Evolutionary conservation across 140 eudicot species (phyloP), one percentile per base, ranked within the genome.

Genomic region (Oenanthe javanica): DNA sequence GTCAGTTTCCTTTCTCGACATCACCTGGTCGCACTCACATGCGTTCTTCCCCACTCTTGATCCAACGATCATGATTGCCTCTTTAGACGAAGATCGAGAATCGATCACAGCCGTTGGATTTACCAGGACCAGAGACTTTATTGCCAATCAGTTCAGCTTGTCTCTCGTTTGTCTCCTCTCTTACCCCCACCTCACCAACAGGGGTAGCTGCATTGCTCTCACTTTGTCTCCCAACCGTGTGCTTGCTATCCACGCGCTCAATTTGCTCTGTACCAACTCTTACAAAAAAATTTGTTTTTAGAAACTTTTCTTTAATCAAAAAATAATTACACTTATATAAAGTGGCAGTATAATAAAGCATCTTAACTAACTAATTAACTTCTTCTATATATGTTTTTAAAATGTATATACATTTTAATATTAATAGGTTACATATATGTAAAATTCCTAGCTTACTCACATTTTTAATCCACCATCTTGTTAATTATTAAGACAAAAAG

Each of bases 81-180:
- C 78, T 61, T 72, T 16, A 13, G 9, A 7, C 25, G 9, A 9
- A 38, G 43, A 2, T 9, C 12, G 11, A 19, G 27, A 84, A 72
- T 15, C 25, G 77, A 87, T 89, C 93, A n/a, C 18, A 48, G 81
- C 86, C 92, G 89, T 88, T 57, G 59, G n/a, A 8, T 36, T 81
- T 43, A 25, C 61, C 67, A 6, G 90, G 88, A 75, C 88, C 91
- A 89, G 83, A 80, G 87, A 72, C 82, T 88, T 84, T 76, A 82
- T 84, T 86, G 72, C 81, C 79, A 76, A 57, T 15, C 75, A 75
- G 88, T 85, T 88, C 84, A 31, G 51, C 6, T 52, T 93, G 93
- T 92, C 93, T 76, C 54, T 55, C 79, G 82, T 54, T 21, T 92
- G 97, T 64, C 72, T 86, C 71, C 90, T 93, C 92, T 81, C 48